A percentile compares a stretch with the other conserved stretches of the same genome.
These are phyloP conservation scores for Starmera quercuum DNA, from an alignment of 805 yeast genomes.

Conservation along the genomic window DNA sequence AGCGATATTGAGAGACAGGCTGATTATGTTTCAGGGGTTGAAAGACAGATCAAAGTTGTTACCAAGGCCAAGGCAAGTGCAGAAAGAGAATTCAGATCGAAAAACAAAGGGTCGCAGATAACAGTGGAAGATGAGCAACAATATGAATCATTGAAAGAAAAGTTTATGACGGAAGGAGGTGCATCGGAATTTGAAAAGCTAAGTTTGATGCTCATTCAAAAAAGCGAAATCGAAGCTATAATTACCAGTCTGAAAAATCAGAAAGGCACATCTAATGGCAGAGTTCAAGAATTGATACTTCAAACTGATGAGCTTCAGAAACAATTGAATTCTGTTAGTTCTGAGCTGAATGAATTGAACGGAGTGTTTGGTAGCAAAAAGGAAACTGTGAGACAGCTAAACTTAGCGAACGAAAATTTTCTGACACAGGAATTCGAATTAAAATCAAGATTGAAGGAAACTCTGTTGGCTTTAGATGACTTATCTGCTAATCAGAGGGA, in stretches of 20 bases:
- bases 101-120: conserved; percentile 28
- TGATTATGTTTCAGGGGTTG: conserved; percentile 30
- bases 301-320: conserved; percentile 23
- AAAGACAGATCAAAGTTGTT: conserved; percentile 40
- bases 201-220: conserved; percentile 32
- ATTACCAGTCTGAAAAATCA: conserved; percentile 29
- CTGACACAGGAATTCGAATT: conserved; percentile 47
- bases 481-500: conserved; percentile 72
- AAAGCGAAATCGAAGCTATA: conserved; percentile 33
- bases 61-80: conserved; percentile 31
- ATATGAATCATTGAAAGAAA: conserved; percentile 50
- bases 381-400: conserved; percentile 28
- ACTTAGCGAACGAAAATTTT: conserved; percentile 31
- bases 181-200: conserved; percentile 45
- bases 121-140: conserved; percentile 45
- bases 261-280: conserved; percentile 25
- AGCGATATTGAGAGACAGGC: conserved; percentile 48
- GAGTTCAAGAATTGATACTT: conserved; percentile 26
- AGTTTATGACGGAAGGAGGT: conserved; percentile 51
- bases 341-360: conserved; percentile 22
- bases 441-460: conserved; percentile 55
- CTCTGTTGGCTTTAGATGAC: conserved; percentile 57
- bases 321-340: conserved; percentile 14
- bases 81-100: conserved; percentile 25
- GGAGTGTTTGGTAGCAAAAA: conserved; percentile 31